Evolutionary conservation across 306 rosid species (phyloP).

Genomic region (Vigna nakashimae): DNA sequence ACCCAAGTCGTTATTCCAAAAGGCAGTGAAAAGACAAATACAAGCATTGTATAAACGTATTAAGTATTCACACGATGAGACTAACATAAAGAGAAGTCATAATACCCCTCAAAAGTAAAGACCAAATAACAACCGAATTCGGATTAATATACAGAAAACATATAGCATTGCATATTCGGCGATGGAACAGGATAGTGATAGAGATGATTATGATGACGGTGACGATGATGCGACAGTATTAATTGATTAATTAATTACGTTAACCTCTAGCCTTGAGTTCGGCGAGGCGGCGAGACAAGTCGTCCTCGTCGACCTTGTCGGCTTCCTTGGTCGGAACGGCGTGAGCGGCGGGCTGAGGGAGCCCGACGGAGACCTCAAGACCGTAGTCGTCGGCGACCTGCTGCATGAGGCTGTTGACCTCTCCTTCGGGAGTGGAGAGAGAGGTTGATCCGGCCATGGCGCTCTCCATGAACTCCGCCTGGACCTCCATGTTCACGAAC

Average conservation of each 20-base stretch:
- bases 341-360: constrained; percentile 86
- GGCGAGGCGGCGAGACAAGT: constrained; percentile 85
- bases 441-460: constrained; percentile 98
- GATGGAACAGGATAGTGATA: background rate
- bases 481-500: constrained; percentile 97
- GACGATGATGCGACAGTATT: background rate
- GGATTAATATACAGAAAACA: constrained; percentile 52
- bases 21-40: background rate
- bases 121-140: constrained; percentile 27
- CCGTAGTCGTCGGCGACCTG: constrained; percentile 98
- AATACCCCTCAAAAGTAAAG: background rate
- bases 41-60: background rate
- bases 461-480: constrained; percentile 95
- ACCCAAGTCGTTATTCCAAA: background rate
- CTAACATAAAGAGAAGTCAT: background rate
- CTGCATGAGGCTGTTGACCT: constrained; percentile 92
- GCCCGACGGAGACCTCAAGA: constrained; percentile 93
- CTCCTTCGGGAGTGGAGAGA: constrained; percentile 90
- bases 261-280: constrained; percentile 98
- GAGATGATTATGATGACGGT: background rate
- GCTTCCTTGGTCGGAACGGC: constrained; percentile 88
- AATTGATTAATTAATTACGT: background rate
- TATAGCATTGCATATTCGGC: background rate
- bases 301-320: constrained; percentile 87
- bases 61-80: background rate